Percentiles rank a stretch among this genome's conserved stretches.
phyloP scores from a whole-genome alignment of 306 rosid genomes.

The Carpinus fangiana region DNA sequence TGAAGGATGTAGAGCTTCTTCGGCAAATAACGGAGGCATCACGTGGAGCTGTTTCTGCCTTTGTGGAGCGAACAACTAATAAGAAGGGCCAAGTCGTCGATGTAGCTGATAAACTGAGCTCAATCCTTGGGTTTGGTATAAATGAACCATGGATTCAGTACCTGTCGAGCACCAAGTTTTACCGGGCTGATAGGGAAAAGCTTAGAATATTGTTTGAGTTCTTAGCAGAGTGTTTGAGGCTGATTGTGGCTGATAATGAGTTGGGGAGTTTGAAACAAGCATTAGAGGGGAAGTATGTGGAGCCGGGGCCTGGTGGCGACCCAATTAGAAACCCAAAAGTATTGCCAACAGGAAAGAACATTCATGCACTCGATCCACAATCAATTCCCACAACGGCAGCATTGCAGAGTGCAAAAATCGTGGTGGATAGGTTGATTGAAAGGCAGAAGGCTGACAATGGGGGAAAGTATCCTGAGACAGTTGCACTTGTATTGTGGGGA shows the following conservation, averaged over 20 bases:
- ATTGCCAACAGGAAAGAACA: constrained; percentile 92
- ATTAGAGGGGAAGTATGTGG: constrained; percentile 90
- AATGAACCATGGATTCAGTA: constrained; percentile 94
- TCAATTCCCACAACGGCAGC: constrained; percentile 91
- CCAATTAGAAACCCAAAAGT: constrained; percentile 95
- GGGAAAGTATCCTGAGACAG: constrained; percentile 80
- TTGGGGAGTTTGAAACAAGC: constrained; percentile 96
- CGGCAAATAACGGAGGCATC: constrained; percentile 84
- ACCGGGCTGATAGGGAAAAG: constrained; percentile 85
- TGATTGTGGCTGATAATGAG: constrained; percentile 88
- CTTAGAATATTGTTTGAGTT: constrained; percentile 68
- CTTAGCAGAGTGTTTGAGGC: constrained; percentile 83
- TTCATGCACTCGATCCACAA: constrained; percentile 95
- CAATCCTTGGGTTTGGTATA: constrained; percentile 84
- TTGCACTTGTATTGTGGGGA: constrained; percentile 98
- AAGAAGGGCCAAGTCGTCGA: constrained; percentile 91
- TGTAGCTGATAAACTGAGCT: constrained; percentile 61
- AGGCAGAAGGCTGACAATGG: constrained; percentile 65
- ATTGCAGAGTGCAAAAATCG: constrained; percentile 75
- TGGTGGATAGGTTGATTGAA: constrained; percentile 63
- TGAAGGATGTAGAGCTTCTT: constrained; percentile 96
- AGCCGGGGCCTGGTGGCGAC: constrained; percentile 99
- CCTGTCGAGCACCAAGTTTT: constrained; percentile 81
- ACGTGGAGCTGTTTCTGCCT: constrained; percentile 77
- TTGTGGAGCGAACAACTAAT: constrained; percentile 85